Evolutionary conservation across 352 stramenopile species (phyloP), one percentile per base, ranked within the genome.

Genomic region (Phytophthora nicotianae): DNA sequence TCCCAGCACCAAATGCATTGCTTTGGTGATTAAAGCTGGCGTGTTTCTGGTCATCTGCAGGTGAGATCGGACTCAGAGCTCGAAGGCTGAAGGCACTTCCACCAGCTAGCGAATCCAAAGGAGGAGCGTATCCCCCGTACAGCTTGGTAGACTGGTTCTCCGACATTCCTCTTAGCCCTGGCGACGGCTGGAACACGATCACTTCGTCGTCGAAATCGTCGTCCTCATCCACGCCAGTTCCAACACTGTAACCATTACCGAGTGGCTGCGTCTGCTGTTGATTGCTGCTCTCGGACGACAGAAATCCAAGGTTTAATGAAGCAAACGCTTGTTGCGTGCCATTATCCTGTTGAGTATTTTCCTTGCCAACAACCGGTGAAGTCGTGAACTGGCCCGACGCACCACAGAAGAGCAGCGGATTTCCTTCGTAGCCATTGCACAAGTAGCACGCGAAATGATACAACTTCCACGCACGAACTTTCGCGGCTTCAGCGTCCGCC

Each of bases 161-260:
- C 17, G 66, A 35, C 57, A 77, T 67, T 10, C 55, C 62, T 29
- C 45, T 65, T 26, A 87, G 43, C 4, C 62, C 70, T 19, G 78
- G 70, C 6, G 81, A 85, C 16, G 86, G 86, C 61, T 88, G 81
- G 65, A 86, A 95, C 20, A 95, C 82, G 53, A 95, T 95, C 45
- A 95, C 84, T 66, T 95, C 86, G 56, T 93, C 86, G 46, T 93
- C 83, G 58, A 93, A 86, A 20, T 95, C 79, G 35, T 92, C 86
- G n/a, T 88, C 81, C 0, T 81, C 77, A 33, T 86, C 76, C 14
- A 65, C 62, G 14, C 50, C 59, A 42, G 56, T 56, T 2, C 32
- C 55, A 32, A 40, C 19, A 23, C 26, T 24, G 20, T 56, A 54
- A 4, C 19, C 40, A 19, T 58, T 68, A 24, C 13, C 13, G 29